Conservation (phyloP, 306 rosid species). For the Bauhinia variegata region DNA sequence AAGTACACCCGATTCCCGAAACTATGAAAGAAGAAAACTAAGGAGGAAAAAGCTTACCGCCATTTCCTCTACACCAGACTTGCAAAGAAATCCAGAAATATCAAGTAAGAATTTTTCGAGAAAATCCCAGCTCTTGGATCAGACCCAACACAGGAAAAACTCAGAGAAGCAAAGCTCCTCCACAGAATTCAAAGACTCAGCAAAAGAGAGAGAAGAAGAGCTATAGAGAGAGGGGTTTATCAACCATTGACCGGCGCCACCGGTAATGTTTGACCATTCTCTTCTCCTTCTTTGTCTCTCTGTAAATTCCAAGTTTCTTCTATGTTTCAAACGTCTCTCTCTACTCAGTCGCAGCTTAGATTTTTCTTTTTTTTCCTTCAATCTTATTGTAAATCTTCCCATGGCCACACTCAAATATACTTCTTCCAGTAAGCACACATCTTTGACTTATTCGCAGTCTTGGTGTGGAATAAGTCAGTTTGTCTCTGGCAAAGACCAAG, state of each 20-base stretch:
- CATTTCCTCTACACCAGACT: conserved; percentile 59
- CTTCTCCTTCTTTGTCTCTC: conserved; percentile 17
- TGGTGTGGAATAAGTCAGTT: too few species aligned
- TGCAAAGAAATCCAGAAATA: conserved; percentile 37
- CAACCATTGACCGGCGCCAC: conserved; percentile 78
- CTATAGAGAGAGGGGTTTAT: too few species aligned
- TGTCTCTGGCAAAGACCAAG: too few species aligned
- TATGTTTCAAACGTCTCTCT: conserved; percentile 35
- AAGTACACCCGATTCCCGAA: conserved; percentile 13
- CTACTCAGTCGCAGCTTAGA: neutral
- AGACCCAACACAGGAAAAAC: too few species aligned
- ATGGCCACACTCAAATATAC: too few species aligned
- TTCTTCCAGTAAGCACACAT: too few species aligned
- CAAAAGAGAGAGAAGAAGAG: conserved; percentile 9
- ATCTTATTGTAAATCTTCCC: too few species aligned
- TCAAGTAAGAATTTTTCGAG: conserved; percentile 33
- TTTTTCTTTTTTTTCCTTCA: too few species aligned
- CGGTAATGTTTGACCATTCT: conserved; percentile 77
- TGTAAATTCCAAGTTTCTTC: conserved; percentile 45
- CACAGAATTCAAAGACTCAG: conserved; percentile 42
- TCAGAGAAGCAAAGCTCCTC: conserved; percentile 35
- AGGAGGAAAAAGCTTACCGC: conserved; percentile 54
- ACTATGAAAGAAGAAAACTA: neutral
- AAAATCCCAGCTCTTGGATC: conserved; percentile 30
- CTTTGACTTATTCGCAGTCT: too few species aligned